A percentile compares a stretch with the other conserved stretches of the same genome.
These are phyloP conservation scores for Hypomyces rosellus DNA, from an alignment of 2,329 filamentous ascomycete species.

Conservation along the genomic window DNA sequence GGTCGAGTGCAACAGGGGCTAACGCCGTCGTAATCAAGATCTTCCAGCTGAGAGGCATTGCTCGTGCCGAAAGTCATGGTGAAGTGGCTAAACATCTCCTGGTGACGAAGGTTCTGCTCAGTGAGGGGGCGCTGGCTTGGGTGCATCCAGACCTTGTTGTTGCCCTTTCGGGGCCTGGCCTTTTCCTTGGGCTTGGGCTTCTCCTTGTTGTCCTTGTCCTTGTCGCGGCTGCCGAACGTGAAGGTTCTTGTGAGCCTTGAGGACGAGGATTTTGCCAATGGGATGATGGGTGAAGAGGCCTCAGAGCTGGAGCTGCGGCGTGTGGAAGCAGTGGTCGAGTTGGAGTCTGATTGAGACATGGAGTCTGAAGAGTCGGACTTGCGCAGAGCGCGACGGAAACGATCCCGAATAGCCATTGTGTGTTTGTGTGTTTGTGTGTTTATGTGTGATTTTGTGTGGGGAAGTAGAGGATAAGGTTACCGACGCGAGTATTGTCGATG, in stretches of 20 bases:
- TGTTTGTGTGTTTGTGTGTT: not conserved
- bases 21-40: conserved; percentile 30
- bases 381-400: conserved; percentile 35
- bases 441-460: not conserved
- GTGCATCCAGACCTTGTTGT: conserved; percentile 24
- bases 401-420: conserved; percentile 37
- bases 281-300: conserved; percentile 16
- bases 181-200: conserved; percentile 21
- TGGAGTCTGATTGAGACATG: conserved; percentile 27
- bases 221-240: conserved; percentile 23
- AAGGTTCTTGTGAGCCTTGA: conserved; percentile 26
- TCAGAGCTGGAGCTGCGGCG: conserved; percentile 22
- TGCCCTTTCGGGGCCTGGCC: conserved; percentile 21
- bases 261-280: conserved; percentile 24
- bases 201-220: conserved; percentile 15
- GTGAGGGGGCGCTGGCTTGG: conserved; percentile 41
- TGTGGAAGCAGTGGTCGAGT: conserved; percentile 22
- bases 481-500: not conserved
- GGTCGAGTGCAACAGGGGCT: conserved; percentile 40
- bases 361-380: conserved; percentile 27
- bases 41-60: conserved; percentile 27
- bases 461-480: not conserved
- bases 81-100: conserved; percentile 41
- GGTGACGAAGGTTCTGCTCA: conserved; percentile 39
- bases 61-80: conserved; percentile 40